phyloP scores from a whole-genome alignment of 2,329 filamentous ascomycete species.

The Neopestalotiopsis clavispora region DNA sequence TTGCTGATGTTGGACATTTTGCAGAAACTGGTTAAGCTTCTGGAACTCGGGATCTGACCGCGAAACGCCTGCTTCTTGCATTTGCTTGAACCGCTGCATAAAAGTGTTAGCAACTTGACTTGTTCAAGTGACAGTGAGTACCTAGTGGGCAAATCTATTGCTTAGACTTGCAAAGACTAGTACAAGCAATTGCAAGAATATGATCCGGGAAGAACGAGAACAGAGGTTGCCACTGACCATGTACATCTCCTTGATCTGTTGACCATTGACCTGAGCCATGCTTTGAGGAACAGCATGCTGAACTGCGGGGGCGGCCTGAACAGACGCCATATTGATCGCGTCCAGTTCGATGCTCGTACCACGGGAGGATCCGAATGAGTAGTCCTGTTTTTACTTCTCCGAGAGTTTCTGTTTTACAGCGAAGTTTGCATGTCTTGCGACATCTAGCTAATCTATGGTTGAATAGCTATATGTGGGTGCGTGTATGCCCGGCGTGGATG shows the following conservation, averaged over 20 bases:
- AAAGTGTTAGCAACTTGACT: conserved; percentile 8
- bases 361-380: neutral
- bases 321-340: conserved; percentile 72
- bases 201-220: neutral
- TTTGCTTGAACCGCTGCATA: conserved; percentile 80
- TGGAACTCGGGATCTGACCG: conserved; percentile 85
- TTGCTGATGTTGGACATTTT: conserved; percentile 71
- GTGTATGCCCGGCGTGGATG: neutral
- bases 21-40: conserved; percentile 78
- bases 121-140: neutral
- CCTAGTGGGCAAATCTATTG: neutral
- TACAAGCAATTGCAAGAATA: neutral
- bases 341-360: neutral
- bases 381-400: conserved; percentile 13
- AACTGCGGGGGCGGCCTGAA: conserved; percentile 73
- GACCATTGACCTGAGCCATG: conserved; percentile 74
- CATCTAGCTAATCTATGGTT: neutral
- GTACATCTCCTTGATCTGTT: conserved; percentile 78
- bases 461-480: neutral
- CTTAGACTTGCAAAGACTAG: neutral
- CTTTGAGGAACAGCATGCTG: conserved; percentile 65
- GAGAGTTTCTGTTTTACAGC: conserved; percentile 16
- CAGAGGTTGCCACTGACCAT: conserved; percentile 47
- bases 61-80: conserved; percentile 85
- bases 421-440: conserved; percentile 19